These are phyloP conservation scores for Diospyros kaki DNA, from an alignment of 148 eudicot genomes.

Conservation along the genomic window DNA sequence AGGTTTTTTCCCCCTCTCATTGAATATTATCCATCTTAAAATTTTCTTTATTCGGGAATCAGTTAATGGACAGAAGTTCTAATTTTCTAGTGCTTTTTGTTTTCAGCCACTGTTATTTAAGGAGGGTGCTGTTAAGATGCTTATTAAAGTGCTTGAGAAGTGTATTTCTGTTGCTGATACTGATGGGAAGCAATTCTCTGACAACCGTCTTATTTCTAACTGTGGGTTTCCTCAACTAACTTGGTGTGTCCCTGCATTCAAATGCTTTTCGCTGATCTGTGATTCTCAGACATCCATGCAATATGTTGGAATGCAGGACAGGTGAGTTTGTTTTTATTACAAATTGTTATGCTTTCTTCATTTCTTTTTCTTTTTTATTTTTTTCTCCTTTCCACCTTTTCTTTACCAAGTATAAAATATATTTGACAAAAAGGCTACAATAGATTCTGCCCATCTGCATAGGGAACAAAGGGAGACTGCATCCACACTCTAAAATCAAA, in stretches of 20 bases:
- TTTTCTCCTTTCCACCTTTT: neutral
- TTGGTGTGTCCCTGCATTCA: conserved; percentile 71
- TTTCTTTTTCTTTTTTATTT: neutral
- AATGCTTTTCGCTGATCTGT: conserved; percentile 56
- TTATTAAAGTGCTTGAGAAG: conserved; percentile 59
- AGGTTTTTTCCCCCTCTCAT: conserved; percentile 38
- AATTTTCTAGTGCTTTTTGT: conserved; percentile 19
- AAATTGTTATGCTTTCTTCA: neutral
- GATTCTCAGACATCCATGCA: conserved; percentile 41
- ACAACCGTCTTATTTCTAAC: conserved; percentile 28
- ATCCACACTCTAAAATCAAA: too few species aligned
- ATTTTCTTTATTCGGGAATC: neutral
- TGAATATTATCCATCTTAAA: neutral
- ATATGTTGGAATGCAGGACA: conserved; percentile 27
- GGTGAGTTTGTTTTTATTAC: conserved; percentile 35
- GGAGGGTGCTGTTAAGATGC: conserved; percentile 54
- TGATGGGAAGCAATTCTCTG: conserved; percentile 40
- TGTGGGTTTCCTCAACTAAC: conserved; percentile 39
- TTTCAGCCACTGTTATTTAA: conserved; percentile 65
- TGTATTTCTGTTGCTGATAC: conserved; percentile 31
- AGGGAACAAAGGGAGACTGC: too few species aligned
- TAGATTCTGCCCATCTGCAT: too few species aligned
- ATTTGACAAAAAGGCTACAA: too few species aligned
- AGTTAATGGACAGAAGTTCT: neutral
- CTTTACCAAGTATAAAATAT: too few species aligned